A percentile compares a stretch with the other conserved stretches of the same genome.
phyloP scores from a whole-genome alignment of 352 stramenopile genomes.

The Globisporangium alternatum region DNA sequence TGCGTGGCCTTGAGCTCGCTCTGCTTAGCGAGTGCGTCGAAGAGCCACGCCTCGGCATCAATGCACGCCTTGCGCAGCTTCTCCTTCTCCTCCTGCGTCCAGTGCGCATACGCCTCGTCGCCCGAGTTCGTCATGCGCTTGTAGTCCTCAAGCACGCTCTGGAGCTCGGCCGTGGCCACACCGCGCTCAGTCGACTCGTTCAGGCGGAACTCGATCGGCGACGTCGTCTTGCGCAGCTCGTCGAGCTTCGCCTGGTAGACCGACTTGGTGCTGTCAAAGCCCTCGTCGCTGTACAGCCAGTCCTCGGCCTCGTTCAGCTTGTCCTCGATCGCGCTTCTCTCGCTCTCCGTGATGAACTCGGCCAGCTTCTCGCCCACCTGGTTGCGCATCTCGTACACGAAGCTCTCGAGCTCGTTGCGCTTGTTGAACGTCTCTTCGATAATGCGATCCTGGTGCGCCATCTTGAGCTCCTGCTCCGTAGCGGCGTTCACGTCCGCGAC shows the following conservation, averaged over 20 bases:
- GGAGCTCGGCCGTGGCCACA: slow-evolving; percentile 87
- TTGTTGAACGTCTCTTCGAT: slow-evolving; percentile 98
- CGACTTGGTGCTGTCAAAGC: slow-evolving; percentile 97
- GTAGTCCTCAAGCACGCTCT: slow-evolving; percentile 93
- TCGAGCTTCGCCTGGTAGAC: slow-evolving; percentile 95
- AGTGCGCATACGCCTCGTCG: slow-evolving; percentile 94
- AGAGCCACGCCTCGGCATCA: slow-evolving; percentile 93
- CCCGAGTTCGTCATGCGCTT: slow-evolving; percentile 93
- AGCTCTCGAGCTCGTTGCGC: slow-evolving; percentile 99
- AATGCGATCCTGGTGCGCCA: slow-evolving; percentile 95
- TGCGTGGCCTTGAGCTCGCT: slow-evolving; percentile 75
- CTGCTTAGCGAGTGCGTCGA: slow-evolving; percentile 96
- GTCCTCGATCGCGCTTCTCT: slow-evolving; percentile 86
- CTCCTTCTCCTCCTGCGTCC: slow-evolving; percentile 93
- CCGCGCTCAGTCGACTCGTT: slow-evolving; percentile 89
- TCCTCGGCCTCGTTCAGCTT: slow-evolving; percentile 93
- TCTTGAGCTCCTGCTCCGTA: slow-evolving; percentile 92
- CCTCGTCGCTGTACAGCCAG: slow-evolving; percentile 99
- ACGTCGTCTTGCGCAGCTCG: slow-evolving; percentile 91
- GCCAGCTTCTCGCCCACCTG: slow-evolving; percentile 87
- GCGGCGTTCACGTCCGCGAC: slow-evolving; percentile 51
- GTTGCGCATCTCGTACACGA: slow-evolving; percentile 99
- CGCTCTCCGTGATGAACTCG: slow-evolving; percentile 87
- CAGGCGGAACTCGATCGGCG: slow-evolving; percentile 92
- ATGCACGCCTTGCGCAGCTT: slow-evolving; percentile 90